These are phyloP conservation scores for Funneliformis mosseae DNA, from an alignment of 192 early-diverging fungal genomes.

Conservation along the genomic window DNA sequence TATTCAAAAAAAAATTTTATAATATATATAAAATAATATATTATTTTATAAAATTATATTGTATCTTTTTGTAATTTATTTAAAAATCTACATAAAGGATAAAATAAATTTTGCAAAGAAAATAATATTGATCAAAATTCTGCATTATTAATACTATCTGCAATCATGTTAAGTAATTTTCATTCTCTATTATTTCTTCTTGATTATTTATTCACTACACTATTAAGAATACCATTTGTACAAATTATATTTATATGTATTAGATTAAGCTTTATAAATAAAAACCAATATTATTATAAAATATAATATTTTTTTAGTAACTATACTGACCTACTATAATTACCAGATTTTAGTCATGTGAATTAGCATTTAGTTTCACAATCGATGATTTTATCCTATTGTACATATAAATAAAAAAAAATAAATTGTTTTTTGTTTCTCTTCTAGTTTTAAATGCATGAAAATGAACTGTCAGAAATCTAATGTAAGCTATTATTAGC, in stretches of 20 bases:
- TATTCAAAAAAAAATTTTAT: neutral
- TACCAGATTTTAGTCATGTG: too few species aligned
- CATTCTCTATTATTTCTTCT: neutral
- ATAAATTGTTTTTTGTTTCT: too few species aligned
- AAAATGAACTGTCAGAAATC: too few species aligned
- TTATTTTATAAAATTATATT: neutral
- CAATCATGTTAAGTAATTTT: neutral
- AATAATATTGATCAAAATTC: neutral
- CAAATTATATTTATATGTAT: neutral
- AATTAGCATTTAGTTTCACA: too few species aligned
- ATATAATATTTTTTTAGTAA: neutral
- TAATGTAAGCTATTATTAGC: too few species aligned
- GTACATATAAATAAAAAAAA: too few species aligned
- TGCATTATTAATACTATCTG: slow-evolving; percentile 7
- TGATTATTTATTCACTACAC: neutral
- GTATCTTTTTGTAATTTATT: slow-evolving; percentile 18
- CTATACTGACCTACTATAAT: too few species aligned
- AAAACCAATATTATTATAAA: neutral
- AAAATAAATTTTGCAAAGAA: slow-evolving; percentile 15
- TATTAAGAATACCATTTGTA: neutral
- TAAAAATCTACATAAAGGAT: neutral
- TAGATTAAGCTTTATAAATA: neutral
- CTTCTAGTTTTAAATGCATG: too few species aligned
- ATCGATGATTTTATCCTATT: too few species aligned
- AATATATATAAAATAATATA: slow-evolving; percentile 1